Evolutionary conservation across 2,329 filamentous ascomycete species (phyloP), one percentile per base, ranked within the genome.

Genomic region (Graphilbum sp.): DNA sequence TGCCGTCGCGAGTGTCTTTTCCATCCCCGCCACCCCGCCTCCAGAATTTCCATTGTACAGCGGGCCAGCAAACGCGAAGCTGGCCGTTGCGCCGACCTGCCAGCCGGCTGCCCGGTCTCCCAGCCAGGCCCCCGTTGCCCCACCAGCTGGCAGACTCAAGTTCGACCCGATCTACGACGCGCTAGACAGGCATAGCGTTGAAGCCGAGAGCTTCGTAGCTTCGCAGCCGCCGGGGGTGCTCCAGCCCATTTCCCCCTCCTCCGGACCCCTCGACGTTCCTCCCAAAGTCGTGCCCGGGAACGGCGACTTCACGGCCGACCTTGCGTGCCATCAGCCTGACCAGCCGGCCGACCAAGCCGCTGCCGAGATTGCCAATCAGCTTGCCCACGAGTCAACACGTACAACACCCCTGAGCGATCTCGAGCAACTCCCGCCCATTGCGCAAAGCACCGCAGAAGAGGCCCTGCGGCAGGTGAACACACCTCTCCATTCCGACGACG

Each of bases 1-100:
- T 7, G 37, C 35, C 11, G 15, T 38, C 23, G 30, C 37, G 10
- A 41, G 32, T 8, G 36, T 35, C 10, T 33, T 29, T n/a, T 38
- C 39, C 8, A 25, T 35, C 7, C 32, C 32, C 10, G 17, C 30
- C 8, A 35, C 39, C 8, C 35, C 39, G 15, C 32, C 23, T 13
- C 34, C 27, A 6, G 27, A 29, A 15, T 6, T 8, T 12, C 27
- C 8, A 12, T n/a, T 29, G 27, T n/a, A 15, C 27, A n/a, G 7
- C 13, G 27, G 5, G 13, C 13, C 27, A 15, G 27, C 10, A 12
- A 12, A n/a, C 27, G 11, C 15, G 10, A 29, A 29, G 27, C 27
- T 12, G 4, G 27, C 27, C 27, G 27, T n/a, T 29, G 27, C 27
- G 7, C 12, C 23, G 7, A 12, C 12, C 12, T 25, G 7, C 12